Conservation (phyloP, 352 stramenopile species). For the Peronosclerospora sorghi region DNA sequence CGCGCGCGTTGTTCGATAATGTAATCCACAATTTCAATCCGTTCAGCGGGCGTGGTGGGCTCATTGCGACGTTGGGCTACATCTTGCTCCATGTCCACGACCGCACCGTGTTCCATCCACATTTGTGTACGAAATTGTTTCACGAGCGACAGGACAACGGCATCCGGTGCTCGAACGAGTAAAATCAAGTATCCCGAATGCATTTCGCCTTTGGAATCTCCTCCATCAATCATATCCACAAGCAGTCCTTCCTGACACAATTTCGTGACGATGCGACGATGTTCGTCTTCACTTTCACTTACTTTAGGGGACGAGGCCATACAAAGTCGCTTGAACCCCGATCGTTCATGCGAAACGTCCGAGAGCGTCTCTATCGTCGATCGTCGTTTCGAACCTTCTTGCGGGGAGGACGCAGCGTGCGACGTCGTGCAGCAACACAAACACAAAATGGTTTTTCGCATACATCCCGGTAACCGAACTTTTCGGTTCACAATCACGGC, state of each 20-base stretch:
- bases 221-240: constrained; percentile 79
- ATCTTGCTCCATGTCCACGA: constrained; percentile 71
- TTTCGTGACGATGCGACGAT: constrained; percentile 68
- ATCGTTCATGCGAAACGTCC: constrained; percentile 25
- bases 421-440: constrained; percentile 27
- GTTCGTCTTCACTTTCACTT: constrained; percentile 68
- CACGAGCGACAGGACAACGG: constrained; percentile 48
- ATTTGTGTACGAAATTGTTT: constrained; percentile 55
- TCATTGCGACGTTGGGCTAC: constrained; percentile 42
- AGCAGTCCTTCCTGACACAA: constrained; percentile 56
- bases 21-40: constrained; percentile 77
- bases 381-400: constrained; percentile 3
- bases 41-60: constrained; percentile 60
- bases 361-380: constrained; percentile 20
- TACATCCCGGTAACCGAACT: constrained; percentile 28
- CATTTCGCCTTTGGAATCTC: constrained; percentile 72
- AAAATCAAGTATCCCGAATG: constrained; percentile 73
- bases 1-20: constrained; percentile 72
- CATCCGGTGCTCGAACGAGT: constrained; percentile 47
- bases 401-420: background rate
- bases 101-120: constrained; percentile 71
- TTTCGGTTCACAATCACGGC: constrained; percentile 69
- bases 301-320: constrained; percentile 33
- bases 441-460: constrained; percentile 17
- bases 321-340: constrained; percentile 60